A percentile compares a stretch with the other conserved stretches of the same genome.
phyloP scores from a whole-genome alignment of 805 yeast species.

The Henningerozyma blattae region DNA sequence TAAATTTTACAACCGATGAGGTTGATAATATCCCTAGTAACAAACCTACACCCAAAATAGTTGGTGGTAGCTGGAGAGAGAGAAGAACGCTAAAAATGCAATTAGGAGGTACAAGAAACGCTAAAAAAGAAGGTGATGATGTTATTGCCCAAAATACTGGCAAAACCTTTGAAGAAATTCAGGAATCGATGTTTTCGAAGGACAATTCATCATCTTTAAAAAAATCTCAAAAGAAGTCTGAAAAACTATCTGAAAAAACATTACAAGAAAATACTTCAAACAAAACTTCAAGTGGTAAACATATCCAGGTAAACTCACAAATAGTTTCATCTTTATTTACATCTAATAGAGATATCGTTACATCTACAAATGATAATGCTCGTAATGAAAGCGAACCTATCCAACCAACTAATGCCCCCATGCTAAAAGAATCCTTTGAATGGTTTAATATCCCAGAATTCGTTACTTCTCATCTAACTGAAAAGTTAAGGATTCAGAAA shows the following conservation, averaged over 20 bases:
- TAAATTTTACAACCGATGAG: slow-evolving; percentile 54
- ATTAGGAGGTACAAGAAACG: slow-evolving; percentile 32
- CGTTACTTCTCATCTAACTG: slow-evolving; percentile 42
- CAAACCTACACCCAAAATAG: slow-evolving; percentile 28
- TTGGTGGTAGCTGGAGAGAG: slow-evolving; percentile 78
- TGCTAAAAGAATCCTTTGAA: slow-evolving; percentile 48
- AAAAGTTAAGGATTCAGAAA: slow-evolving; percentile 39
- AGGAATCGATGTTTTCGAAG: neutral
- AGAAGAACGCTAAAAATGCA: slow-evolving; percentile 49
- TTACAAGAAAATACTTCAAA: too few relatives aligned
- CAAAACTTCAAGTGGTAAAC: slow-evolving; percentile 5
- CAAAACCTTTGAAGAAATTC: neutral
- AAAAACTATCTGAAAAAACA: neutral
- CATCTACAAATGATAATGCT: slow-evolving; percentile 16
- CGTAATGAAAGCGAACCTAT: slow-evolving; percentile 25
- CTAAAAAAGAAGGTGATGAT: slow-evolving; percentile 3
- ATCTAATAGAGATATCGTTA: slow-evolving; percentile 42
- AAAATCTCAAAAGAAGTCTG: neutral
- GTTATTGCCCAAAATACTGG: neutral
- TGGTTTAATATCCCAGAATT: slow-evolving; percentile 56
- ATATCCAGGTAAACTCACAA: slow-evolving; percentile 24
- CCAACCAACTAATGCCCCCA: slow-evolving; percentile 78
- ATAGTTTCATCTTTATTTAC: slow-evolving; percentile 82
- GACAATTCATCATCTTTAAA: neutral
- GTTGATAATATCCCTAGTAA: slow-evolving; percentile 7